Evolutionary conservation across 441 rosid genomes (phyloP).

Genomic region (Pelargonium cotyledonis): DNA sequence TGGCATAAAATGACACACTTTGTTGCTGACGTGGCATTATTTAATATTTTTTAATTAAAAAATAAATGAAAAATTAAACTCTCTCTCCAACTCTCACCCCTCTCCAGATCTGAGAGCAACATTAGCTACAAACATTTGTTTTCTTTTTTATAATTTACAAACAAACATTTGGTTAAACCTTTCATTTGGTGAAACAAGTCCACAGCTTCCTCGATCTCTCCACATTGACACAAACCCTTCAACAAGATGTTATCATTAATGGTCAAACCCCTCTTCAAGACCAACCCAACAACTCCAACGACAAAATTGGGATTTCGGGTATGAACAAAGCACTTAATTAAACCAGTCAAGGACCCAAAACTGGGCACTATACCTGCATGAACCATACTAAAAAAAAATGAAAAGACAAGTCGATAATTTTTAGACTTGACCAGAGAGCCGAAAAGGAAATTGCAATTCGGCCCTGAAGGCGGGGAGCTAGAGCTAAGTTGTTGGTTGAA

Average conservation of each 20-base stretch:
- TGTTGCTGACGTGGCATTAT: too few species aligned
- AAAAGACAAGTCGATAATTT: conserved; percentile 40
- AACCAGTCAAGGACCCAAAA: conserved; percentile 44
- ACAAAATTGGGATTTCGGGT: conserved; percentile 29
- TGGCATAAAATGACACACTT: too few species aligned
- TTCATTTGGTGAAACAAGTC: conserved; percentile 33
- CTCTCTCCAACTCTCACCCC: too few species aligned
- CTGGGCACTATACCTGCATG: conserved; percentile 26
- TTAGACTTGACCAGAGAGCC: conserved; percentile 45
- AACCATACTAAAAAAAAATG: conserved; percentile 39
- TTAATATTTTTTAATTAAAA: too few species aligned
- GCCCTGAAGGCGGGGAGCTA: conserved; percentile 21
- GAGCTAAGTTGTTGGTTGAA: conserved; percentile 37
- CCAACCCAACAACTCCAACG: conserved; percentile 41
- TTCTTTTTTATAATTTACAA: too few species aligned
- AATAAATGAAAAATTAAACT: too few species aligned
- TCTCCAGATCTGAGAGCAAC: too few species aligned
- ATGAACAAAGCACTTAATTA: conserved; percentile 49
- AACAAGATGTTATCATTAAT: conserved; percentile 39
- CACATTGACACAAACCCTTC: conserved; percentile 46
- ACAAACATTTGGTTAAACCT: too few species aligned
- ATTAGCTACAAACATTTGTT: too few species aligned
- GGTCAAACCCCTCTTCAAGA: conserved; percentile 51
- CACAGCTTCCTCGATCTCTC: conserved; percentile 30
- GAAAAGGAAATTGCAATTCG: conserved; percentile 42